These are phyloP conservation scores for Fusarium verrucosum DNA, from an alignment of 2,329 filamentous ascomycete species.

Conservation along the genomic window DNA sequence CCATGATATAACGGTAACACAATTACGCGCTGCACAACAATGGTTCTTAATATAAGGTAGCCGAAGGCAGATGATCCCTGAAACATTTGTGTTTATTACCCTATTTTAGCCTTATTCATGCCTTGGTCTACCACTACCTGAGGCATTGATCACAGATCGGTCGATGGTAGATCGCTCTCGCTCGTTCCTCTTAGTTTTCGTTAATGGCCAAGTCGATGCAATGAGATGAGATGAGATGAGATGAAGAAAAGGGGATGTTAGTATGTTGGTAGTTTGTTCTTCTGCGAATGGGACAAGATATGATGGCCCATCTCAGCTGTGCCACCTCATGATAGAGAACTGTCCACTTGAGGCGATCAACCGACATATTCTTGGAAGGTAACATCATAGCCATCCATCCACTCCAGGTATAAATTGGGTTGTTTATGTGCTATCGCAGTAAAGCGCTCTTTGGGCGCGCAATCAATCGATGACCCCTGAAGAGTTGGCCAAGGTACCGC, in stretches of 20 bases:
- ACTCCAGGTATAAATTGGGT: constrained; percentile 6
- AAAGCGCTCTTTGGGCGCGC: constrained; percentile 20
- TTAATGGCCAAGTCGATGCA: not conserved
- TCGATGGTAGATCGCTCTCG: constrained; percentile 1
- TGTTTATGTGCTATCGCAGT: too few species aligned
- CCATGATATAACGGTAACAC: constrained; percentile 16
- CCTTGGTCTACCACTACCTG: constrained; percentile 9
- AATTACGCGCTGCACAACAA: constrained; percentile 12
- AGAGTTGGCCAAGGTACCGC: constrained; percentile 17
- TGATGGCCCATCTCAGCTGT: not conserved
- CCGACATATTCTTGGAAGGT: constrained; percentile 11
- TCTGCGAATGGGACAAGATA: not conserved
- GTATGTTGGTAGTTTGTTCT: not conserved
- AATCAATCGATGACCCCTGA: constrained; percentile 24
- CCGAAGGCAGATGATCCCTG: constrained; percentile 3
- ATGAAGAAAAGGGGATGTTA: not conserved
- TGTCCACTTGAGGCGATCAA: not conserved
- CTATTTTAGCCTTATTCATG: constrained; percentile 9
- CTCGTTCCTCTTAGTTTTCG: not conserved
- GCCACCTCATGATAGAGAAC: not conserved
- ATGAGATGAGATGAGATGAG: constrained; percentile 14
- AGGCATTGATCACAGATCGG: constrained; percentile 29
- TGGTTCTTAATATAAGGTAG: not conserved
- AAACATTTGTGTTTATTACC: constrained; percentile 1
- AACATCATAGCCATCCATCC: constrained; percentile 10